Evolutionary conservation across 116 monocot genomes (phyloP).

Genomic region (Phalaenopsis hybrid): DNA sequence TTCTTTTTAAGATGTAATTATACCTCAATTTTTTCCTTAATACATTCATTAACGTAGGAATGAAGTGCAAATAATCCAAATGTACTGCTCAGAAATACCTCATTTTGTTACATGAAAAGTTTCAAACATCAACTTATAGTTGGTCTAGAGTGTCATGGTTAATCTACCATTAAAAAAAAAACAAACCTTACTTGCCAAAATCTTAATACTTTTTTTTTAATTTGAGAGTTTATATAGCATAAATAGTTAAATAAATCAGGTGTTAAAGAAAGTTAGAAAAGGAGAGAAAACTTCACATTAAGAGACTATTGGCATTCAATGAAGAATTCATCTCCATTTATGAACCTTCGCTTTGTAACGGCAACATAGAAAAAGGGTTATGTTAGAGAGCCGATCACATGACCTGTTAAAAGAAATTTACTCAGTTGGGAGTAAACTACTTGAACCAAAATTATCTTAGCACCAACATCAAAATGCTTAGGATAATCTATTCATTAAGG

Average conservation of each 20-base stretch:
- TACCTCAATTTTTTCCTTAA: not conserved
- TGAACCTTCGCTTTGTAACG: not conserved
- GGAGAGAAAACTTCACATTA: not conserved
- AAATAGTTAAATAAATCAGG: not conserved
- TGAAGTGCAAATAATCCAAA: not conserved
- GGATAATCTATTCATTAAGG: too few relatives aligned
- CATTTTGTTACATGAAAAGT: not conserved
- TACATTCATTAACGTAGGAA: not conserved
- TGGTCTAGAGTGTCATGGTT: not conserved
- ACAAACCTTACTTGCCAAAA: too few relatives aligned
- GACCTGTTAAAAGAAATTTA: not conserved
- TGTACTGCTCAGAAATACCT: too few relatives aligned
- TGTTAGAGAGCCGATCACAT: not conserved
- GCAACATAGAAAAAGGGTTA: not conserved
- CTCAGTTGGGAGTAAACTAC: too few relatives aligned
- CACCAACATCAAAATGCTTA: too few relatives aligned
- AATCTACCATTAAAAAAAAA: not conserved
- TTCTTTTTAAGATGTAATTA: not conserved
- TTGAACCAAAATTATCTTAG: too few relatives aligned
- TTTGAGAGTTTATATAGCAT: not conserved
- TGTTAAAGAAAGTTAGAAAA: not conserved
- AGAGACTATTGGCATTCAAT: not conserved
- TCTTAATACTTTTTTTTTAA: not conserved
- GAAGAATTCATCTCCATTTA: not conserved
- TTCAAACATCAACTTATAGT: not conserved